Percentiles rank a stretch among this genome's conserved stretches.
Conservation (phyloP, 352 stramenopile genomes). For the Elongisporangium senticosum region DNA sequence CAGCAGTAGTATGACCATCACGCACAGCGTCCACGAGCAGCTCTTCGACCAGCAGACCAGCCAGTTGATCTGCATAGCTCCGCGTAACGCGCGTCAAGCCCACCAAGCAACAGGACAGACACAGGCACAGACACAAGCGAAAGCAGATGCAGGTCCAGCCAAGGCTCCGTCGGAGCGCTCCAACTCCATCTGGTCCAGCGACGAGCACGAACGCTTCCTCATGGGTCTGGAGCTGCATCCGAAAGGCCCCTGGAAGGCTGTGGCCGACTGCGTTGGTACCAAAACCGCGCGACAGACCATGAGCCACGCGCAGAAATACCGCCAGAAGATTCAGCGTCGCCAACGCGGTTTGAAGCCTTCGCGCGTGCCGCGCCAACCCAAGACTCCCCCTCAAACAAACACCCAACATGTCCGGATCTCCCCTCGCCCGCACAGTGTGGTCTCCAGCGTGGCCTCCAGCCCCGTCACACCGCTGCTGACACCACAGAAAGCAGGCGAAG, state of each 20-base stretch:
- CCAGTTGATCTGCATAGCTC: slow-evolving; percentile 24
- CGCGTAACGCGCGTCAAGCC: not conserved
- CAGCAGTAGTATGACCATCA: slow-evolving; percentile 31
- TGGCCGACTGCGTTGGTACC: slow-evolving; percentile 37
- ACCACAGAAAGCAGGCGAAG: slow-evolving; percentile 5
- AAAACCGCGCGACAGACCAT: slow-evolving; percentile 45
- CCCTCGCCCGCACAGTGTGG: not conserved
- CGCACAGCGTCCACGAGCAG: slow-evolving; percentile 21
- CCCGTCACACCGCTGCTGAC: slow-evolving; percentile 2
- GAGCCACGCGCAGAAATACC: slow-evolving; percentile 57
- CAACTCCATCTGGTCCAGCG: slow-evolving; percentile 32
- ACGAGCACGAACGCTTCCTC: slow-evolving; percentile 48
- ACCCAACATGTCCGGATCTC: not conserved
- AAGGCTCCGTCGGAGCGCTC: slow-evolving; percentile 4
- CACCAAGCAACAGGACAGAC: not conserved
- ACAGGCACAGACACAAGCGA: not conserved
- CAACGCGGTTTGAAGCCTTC: slow-evolving; percentile 9
- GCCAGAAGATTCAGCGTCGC: slow-evolving; percentile 39
- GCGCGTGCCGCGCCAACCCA: not conserved
- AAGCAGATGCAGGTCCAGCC: not conserved
- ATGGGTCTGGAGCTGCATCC: slow-evolving; percentile 41
- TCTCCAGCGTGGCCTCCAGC: not conserved
- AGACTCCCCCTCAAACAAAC: not conserved
- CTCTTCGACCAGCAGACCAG: slow-evolving; percentile 33
- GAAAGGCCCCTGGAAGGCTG: slow-evolving; percentile 36